Percentiles rank a stretch among this genome's conserved stretches.
Evolutionary conservation across 805 yeast species (phyloP).

Genomic region (Saturnispora mendoncae): DNA sequence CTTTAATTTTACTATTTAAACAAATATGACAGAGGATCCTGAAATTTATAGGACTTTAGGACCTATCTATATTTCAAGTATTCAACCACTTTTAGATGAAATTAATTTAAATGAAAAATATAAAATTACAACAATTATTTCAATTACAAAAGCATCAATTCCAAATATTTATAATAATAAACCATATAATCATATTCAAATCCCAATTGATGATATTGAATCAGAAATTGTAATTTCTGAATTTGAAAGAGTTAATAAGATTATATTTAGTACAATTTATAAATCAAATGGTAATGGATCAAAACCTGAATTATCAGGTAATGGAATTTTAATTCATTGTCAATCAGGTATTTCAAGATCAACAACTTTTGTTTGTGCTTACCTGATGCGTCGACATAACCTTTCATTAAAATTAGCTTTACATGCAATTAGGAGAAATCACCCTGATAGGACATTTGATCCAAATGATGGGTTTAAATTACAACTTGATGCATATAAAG

Average conservation of each 20-base stretch:
- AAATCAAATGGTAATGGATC: constrained; percentile 22
- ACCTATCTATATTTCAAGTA: constrained; percentile 66
- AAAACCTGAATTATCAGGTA: constrained; percentile 16
- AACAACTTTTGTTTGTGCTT: constrained; percentile 37
- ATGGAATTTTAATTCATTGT: constrained; percentile 38
- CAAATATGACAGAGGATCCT: constrained; percentile 12
- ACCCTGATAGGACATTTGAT: constrained; percentile 37
- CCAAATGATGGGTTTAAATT: constrained; percentile 71
- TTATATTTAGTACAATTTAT: constrained; percentile 58
- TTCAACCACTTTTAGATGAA: constrained; percentile 51
- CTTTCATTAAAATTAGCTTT: constrained; percentile 53
- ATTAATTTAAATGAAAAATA: constrained; percentile 41
- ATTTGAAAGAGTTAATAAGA: constrained; percentile 52
- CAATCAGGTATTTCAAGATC: constrained; percentile 46
- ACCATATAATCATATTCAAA: constrained; percentile 45
- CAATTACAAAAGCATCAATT: constrained; percentile 57
- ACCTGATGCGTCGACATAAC: constrained; percentile 44
- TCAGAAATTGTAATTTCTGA: constrained; percentile 55
- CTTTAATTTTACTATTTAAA: too few species aligned
- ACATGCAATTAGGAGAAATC: constrained; percentile 64
- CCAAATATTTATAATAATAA: constrained; percentile 38
- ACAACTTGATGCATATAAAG: constrained; percentile 60
- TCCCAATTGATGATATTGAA: constrained; percentile 67
- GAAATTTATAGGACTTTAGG: constrained; percentile 57
- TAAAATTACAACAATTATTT: constrained; percentile 63